These are phyloP conservation scores for Cutaneotrichosporon arboriforme DNA, from an alignment of 1,284 basidiomycete species.

Conservation along the genomic window DNA sequence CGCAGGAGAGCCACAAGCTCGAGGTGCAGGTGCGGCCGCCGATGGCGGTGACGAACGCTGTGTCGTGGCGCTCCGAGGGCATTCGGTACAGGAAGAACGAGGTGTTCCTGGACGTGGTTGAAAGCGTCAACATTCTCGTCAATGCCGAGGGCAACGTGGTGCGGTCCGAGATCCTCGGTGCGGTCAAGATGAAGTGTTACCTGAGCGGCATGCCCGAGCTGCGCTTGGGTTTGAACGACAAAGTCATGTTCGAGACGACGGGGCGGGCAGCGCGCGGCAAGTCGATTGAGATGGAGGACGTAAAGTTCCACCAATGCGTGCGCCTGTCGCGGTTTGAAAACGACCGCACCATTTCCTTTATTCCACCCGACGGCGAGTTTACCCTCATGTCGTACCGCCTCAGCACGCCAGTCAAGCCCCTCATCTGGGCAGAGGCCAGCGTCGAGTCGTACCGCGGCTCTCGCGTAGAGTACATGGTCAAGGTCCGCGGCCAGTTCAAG, in stretches of 20 bases:
- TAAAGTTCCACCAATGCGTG: constrained; percentile 99
- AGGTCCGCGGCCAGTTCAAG: constrained; percentile 97
- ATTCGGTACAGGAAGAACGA: constrained; percentile 99
- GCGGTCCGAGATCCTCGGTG: constrained; percentile 92
- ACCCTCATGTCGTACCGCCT: constrained; percentile 97
- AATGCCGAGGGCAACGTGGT: constrained; percentile 97
- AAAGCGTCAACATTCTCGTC: constrained; percentile 93
- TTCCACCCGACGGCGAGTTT: constrained; percentile 98
- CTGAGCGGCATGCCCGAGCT: constrained; percentile 98
- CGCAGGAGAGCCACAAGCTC: constrained; percentile 97
- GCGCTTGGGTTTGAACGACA: constrained; percentile 92
- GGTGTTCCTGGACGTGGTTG: constrained; percentile 97
- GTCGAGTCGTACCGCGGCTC: constrained; percentile 92
- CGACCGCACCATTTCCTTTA: constrained; percentile 98
- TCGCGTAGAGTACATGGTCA: constrained; percentile 96
- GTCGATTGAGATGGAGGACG: constrained; percentile 99
- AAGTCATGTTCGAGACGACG: constrained; percentile 98
- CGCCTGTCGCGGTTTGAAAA: constrained; percentile 99
- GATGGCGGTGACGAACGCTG: constrained; percentile 97
- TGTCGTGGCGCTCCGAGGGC: constrained; percentile 96
- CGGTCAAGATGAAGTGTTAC: constrained; percentile 99
- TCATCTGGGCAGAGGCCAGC: constrained; percentile 96
- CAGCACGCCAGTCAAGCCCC: constrained; percentile 91
- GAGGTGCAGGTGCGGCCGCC: constrained; percentile 94
- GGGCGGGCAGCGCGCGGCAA: constrained; percentile 91